Conservation (phyloP, 2,329 filamentous ascomycete genomes). For the Trichoderma sp. region DNA sequence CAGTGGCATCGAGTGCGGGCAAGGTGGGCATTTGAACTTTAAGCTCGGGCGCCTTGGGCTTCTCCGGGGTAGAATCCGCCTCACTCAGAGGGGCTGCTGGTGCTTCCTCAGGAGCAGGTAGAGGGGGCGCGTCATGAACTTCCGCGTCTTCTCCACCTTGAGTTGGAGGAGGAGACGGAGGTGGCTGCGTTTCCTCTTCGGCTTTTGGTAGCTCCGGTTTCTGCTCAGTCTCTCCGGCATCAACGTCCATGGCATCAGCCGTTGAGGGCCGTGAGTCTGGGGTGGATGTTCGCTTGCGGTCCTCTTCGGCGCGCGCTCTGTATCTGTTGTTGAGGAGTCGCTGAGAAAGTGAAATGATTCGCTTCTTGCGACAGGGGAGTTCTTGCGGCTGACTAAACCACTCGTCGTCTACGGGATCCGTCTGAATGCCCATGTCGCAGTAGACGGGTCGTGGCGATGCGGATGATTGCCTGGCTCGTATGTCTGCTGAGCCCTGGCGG, state of each 20-base stretch:
- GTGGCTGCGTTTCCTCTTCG: slow-evolving; percentile 26
- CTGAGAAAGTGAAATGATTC: slow-evolving; percentile 55
- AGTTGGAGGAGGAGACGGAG: slow-evolving; percentile 30
- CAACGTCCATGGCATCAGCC: slow-evolving; percentile 43
- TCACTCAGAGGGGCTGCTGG: slow-evolving; percentile 28
- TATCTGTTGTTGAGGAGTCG: slow-evolving; percentile 53
- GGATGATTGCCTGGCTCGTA: slow-evolving; percentile 42
- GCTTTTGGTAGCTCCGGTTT: slow-evolving; percentile 25
- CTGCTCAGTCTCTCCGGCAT: slow-evolving; percentile 39
- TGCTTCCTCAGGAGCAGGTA: slow-evolving; percentile 23
- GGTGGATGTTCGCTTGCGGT: slow-evolving; percentile 33
- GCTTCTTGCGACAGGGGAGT: slow-evolving; percentile 45
- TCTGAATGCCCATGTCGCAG: slow-evolving; percentile 54
- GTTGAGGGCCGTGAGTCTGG: slow-evolving; percentile 28
- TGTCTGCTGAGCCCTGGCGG: slow-evolving; percentile 32
- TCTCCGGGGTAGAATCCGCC: slow-evolving; percentile 24
- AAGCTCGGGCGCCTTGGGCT: slow-evolving; percentile 47
- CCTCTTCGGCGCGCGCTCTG: slow-evolving; percentile 43
- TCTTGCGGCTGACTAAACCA: slow-evolving; percentile 49
- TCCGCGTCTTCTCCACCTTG: slow-evolving; percentile 29
- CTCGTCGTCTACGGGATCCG: slow-evolving; percentile 54
- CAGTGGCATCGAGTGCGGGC: slow-evolving; percentile 49
- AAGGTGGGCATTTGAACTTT: slow-evolving; percentile 60
- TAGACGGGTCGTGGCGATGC: slow-evolving; percentile 46
- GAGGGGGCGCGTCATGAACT: slow-evolving; percentile 35